These are phyloP conservation scores for Aureobasidium sp. DNA, from an alignment of 2,329 filamentous ascomycete species.

Conservation along the genomic window DNA sequence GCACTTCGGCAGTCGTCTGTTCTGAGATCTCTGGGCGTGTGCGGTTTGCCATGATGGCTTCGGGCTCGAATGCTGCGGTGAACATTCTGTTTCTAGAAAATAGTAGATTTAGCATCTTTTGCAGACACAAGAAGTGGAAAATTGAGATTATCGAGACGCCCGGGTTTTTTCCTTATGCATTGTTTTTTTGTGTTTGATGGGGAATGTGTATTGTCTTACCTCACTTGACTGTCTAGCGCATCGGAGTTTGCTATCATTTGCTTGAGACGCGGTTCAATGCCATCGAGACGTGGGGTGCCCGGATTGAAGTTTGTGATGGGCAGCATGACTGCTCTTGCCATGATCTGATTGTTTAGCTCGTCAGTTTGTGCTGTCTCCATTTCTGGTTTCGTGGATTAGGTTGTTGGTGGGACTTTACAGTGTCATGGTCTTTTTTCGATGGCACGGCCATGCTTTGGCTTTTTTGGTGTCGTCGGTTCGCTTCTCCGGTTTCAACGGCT, in stretches of 20 bases:
- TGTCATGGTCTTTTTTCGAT: not conserved
- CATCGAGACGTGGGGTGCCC: conserved; percentile 1
- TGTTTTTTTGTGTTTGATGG: not conserved
- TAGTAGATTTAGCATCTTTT: not conserved
- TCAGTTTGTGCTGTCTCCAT: too few relatives aligned
- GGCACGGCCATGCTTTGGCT: not conserved
- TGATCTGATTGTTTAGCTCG: not conserved
- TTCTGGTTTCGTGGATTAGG: too few relatives aligned
- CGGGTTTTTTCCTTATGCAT: too few relatives aligned
- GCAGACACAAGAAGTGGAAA: not conserved
- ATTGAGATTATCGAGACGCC: too few relatives aligned
- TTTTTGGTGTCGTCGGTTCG: conserved; percentile 4
- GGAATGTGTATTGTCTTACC: not conserved
- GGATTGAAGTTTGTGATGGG: conserved; percentile 17
- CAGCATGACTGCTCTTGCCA: conserved; percentile 19
- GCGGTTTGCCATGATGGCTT: conserved; percentile 1
- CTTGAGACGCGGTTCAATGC: not conserved
- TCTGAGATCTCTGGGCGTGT: not conserved
- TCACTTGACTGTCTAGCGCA: conserved; percentile 9
- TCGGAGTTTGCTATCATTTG: conserved; percentile 15
- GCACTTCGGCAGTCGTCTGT: conserved; percentile 1
- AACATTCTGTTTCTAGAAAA: conserved; percentile 5
- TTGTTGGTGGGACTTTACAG: not conserved
- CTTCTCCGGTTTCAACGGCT: not conserved
- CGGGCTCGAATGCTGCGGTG: not conserved